Evolutionary conservation across 768 basidiomycete species (phyloP), one percentile per base, ranked within the genome.

Genomic region (Sutorius australiensis): DNA sequence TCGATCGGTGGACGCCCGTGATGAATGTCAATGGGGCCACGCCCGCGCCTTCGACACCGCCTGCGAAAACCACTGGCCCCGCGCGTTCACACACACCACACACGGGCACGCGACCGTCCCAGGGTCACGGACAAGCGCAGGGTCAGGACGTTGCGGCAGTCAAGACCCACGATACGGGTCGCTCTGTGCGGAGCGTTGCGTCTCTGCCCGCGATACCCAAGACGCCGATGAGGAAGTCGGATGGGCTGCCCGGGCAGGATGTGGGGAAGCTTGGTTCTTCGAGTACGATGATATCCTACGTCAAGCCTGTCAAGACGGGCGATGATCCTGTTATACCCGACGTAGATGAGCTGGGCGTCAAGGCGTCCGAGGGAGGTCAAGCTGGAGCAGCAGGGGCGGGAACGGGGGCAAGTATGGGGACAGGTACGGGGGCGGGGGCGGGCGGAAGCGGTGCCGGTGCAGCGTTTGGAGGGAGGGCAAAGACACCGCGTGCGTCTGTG

Each of bases 261-360:
- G 53, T 58, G 36, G 70, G 66, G 67, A 79, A 76, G 9, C 72
- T 86, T 28, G 89, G 89, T 46, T 90, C 89, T 40, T 83, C 86
- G 0, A 83, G 81, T n/a, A 91, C 88, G 12, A 75, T 87, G 75
- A 78, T 89, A 53, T 80, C 88, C 19, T 83, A 77, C 64, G 78
- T 83, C 54, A 78, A 78, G 40, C 73, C 80, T 13, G 61, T 64
- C 48, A 77, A 77, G 64, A 77, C 77, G 12, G 75, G 75, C 14
- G 77, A 84, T 40, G 65, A 71, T 59, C 69, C 75, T 33, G 48
- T 62, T 58, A 51, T 50, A 56, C 59, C 46, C 14, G 61, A 67
- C 41, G 69, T 69, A 27, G 72, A 76, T 42, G 78, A 79, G 62
- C 53, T 76, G 41, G 76, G 75, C 41, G 60, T 58, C 56, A 73